Conservation (phyloP, 352 stramenopile species). For the Phytophthora syringae region DNA sequence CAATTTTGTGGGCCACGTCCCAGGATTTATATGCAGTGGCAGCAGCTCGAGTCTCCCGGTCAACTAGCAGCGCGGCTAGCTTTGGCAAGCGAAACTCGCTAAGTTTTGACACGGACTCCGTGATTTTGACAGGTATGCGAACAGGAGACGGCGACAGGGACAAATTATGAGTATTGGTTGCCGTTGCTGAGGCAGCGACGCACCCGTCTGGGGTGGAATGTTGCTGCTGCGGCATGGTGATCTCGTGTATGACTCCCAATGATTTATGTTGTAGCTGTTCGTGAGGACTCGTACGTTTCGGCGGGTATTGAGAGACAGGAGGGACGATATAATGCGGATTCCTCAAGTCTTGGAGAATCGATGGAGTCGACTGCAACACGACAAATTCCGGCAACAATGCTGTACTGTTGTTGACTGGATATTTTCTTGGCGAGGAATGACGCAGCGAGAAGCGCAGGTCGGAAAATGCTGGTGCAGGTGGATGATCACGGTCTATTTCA, state of each 20-base stretch:
- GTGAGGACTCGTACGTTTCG: conserved; percentile 7
- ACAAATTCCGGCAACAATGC: conserved; percentile 9
- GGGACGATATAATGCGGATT: not conserved
- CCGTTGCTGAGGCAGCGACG: not conserved
- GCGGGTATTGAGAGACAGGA: not conserved
- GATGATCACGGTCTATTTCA: conserved; percentile 37
- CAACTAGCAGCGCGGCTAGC: conserved; percentile 55
- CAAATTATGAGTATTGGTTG: not conserved
- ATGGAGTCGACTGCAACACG: conserved; percentile 25
- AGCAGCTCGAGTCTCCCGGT: conserved; percentile 49
- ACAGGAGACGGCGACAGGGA: conserved; percentile 13
- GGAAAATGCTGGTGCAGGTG: not conserved
- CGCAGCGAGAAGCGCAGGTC: conserved; percentile 21
- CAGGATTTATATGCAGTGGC: conserved; percentile 29
- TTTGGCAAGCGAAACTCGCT: conserved; percentile 29
- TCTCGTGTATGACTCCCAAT: conserved; percentile 1
- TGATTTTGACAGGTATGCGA: not conserved
- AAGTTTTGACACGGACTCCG: conserved; percentile 1
- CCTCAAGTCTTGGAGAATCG: conserved; percentile 9
- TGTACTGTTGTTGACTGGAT: not conserved
- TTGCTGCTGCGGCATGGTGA: conserved; percentile 1
- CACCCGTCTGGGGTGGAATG: not conserved
- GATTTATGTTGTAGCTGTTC: conserved; percentile 1
- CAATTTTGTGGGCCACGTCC: conserved; percentile 72
- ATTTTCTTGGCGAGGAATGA: conserved; percentile 4